These are phyloP conservation scores for Candida ponderosae DNA, from an alignment of 805 yeast species.

Conservation along the genomic window DNA sequence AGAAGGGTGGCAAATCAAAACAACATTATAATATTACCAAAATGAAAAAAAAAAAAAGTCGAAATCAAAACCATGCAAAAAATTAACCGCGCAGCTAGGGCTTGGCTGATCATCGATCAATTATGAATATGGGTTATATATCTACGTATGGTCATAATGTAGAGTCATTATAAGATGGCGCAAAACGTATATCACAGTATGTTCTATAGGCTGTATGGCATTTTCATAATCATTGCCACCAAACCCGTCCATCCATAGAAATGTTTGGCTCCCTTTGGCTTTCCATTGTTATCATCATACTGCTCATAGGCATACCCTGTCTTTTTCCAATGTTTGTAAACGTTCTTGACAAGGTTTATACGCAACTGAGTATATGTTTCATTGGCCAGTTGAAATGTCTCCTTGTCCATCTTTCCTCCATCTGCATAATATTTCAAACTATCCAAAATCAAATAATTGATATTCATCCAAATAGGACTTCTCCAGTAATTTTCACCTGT, in stretches of 20 bases:
- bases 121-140: too few species aligned
- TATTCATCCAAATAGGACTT: conserved; percentile 88
- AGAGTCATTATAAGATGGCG: too few species aligned
- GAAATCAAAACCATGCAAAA: too few species aligned
- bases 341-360: conserved; percentile 57
- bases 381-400: conserved; percentile 26
- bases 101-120: too few species aligned
- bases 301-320: conserved; percentile 91
- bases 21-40: too few species aligned
- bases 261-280: conserved; percentile 74
- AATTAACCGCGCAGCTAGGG: too few species aligned
- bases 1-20: too few species aligned
- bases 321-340: conserved; percentile 56
- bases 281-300: conserved; percentile 71
- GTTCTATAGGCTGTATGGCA: conserved; percentile 43
- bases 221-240: conserved; percentile 71
- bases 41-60: too few species aligned
- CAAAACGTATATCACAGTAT: too few species aligned
- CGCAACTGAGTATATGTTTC: conserved; percentile 54
- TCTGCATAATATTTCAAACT: conserved; percentile 49
- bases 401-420: conserved; percentile 18
- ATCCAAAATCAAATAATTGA: conserved; percentile 77
- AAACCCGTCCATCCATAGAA: conserved; percentile 94
- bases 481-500: conserved; percentile 93
- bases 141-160: too few species aligned